These are phyloP conservation scores for Fusarium humuli DNA, from an alignment of 2,329 filamentous ascomycete genomes.

Conservation along the genomic window DNA sequence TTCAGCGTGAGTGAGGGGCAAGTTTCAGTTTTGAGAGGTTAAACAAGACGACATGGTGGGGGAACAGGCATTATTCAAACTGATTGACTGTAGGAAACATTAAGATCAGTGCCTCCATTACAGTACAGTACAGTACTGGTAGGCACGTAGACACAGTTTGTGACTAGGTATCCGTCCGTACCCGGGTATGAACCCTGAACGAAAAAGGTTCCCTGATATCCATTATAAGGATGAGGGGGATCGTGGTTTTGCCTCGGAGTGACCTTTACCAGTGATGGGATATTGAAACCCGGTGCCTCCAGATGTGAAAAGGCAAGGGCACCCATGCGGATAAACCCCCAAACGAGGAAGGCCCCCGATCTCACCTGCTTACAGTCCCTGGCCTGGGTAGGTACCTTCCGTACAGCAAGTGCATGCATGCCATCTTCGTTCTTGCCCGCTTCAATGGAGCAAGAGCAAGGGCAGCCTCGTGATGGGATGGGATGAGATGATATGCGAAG, in stretches of 20 bases:
- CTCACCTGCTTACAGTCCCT: conserved; percentile 28
- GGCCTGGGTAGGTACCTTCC: neutral
- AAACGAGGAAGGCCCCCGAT: conserved; percentile 30
- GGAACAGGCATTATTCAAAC: conserved; percentile 21
- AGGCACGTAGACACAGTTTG: conserved; percentile 15
- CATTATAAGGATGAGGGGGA: neutral
- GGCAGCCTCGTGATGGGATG: conserved; percentile 6
- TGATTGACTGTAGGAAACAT: conserved; percentile 19
- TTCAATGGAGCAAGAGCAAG: neutral
- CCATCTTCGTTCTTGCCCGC: conserved; percentile 17
- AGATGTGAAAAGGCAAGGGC: conserved; percentile 9
- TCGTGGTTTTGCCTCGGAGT: conserved; percentile 25
- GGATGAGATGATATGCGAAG: conserved; percentile 2
- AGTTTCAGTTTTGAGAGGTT: conserved; percentile 41
- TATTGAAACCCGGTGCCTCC: neutral
- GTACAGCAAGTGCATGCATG: conserved; percentile 14
- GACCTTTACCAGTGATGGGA: conserved; percentile 1
- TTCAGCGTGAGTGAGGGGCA: conserved; percentile 33
- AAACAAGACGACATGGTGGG: conserved; percentile 19
- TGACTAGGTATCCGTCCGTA: neutral
- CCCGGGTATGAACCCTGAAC: conserved; percentile 3
- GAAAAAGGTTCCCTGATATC: neutral
- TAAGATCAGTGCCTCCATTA: neutral
- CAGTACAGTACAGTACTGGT: neutral
- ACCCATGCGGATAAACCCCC: conserved; percentile 15